Evolutionary conservation across 192 early-diverging fungal species (phyloP).

Genomic region (Backusella psychrophila): DNA sequence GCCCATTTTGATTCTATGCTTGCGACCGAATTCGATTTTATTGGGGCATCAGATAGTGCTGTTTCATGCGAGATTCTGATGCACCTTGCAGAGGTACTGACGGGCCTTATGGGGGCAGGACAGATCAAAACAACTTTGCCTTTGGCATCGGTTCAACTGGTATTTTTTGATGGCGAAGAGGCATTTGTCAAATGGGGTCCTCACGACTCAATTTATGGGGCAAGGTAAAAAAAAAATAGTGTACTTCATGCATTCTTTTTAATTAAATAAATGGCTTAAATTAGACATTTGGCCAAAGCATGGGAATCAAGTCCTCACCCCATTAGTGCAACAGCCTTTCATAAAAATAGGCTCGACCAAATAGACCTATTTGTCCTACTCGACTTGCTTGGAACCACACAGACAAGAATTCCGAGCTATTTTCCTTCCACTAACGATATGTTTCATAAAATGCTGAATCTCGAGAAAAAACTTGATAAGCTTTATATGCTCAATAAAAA

Average conservation of each 20-base stretch:
- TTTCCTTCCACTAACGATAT: constrained; percentile 64
- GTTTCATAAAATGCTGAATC: constrained; percentile 60
- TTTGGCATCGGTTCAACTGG: constrained; percentile 61
- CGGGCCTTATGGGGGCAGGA: constrained; percentile 32
- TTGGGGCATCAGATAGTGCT: constrained; percentile 91
- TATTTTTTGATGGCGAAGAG: constrained; percentile 98
- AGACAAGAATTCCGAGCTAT: constrained; percentile 55
- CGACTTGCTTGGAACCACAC: constrained; percentile 77
- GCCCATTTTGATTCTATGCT: constrained; percentile 96
- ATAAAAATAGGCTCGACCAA: not conserved
- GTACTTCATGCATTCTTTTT: not conserved
- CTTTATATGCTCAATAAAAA: not conserved
- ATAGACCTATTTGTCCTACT: constrained; percentile 65
- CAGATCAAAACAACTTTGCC: constrained; percentile 21
- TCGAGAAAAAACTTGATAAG: constrained; percentile 62
- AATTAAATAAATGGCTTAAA: too few species aligned
- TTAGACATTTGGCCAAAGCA: constrained; percentile 68
- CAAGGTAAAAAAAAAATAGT: constrained; percentile 36
- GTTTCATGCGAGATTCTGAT: constrained; percentile 89
- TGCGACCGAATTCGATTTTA: constrained; percentile 61
- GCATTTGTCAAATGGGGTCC: constrained; percentile 76
- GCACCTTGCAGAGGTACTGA: constrained; percentile 72
- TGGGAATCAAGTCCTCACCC: constrained; percentile 55
- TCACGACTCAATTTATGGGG: constrained; percentile 88
- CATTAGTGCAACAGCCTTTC: not conserved